phyloP scores from a whole-genome alignment of 2,329 filamentous ascomycete species.

The Lizonia empirigonia region DNA sequence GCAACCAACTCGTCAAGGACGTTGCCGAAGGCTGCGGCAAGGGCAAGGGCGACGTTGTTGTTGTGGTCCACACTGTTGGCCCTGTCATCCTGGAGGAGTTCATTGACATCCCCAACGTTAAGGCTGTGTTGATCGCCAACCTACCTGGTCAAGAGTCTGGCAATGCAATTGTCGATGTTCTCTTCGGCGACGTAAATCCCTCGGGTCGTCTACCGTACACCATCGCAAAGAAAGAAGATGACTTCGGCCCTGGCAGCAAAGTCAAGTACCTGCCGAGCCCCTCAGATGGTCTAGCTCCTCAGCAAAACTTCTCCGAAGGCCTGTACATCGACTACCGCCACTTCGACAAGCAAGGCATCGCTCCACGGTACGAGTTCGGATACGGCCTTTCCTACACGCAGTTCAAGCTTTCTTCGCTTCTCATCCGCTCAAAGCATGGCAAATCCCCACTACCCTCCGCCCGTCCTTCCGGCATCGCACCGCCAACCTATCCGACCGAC shows the following conservation, averaged over 20 bases:
- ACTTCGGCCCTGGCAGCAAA: conserved; percentile 76
- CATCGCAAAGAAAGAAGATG: conserved; percentile 72
- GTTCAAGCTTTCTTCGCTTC: conserved; percentile 65
- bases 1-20: conserved; percentile 74
- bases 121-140: conserved; percentile 81
- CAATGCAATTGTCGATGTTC: conserved; percentile 76
- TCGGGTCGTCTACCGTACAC: conserved; percentile 89
- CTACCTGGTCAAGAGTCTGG: conserved; percentile 87
- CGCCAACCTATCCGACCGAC: conserved; percentile 56
- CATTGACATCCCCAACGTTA: conserved; percentile 77
- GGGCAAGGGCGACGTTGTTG: conserved; percentile 72
- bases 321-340: conserved; percentile 89
- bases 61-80: conserved; percentile 85
- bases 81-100: conserved; percentile 80
- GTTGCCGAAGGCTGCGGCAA: conserved; percentile 71
- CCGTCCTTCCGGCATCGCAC: conserved; percentile 43
- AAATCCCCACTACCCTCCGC: conserved; percentile 51
- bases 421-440: conserved; percentile 51
- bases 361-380: conserved; percentile 83
- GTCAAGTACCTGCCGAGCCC: conserved; percentile 71
- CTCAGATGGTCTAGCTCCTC: conserved; percentile 65
- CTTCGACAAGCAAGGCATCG: conserved; percentile 77
- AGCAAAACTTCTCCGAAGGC: conserved; percentile 83
- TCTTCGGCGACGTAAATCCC: conserved; percentile 78
- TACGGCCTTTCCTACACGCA: conserved; percentile 82